phyloP scores from a whole-genome alignment of 2,329 filamentous ascomycete species.

The Fonsecaea nubica region DNA sequence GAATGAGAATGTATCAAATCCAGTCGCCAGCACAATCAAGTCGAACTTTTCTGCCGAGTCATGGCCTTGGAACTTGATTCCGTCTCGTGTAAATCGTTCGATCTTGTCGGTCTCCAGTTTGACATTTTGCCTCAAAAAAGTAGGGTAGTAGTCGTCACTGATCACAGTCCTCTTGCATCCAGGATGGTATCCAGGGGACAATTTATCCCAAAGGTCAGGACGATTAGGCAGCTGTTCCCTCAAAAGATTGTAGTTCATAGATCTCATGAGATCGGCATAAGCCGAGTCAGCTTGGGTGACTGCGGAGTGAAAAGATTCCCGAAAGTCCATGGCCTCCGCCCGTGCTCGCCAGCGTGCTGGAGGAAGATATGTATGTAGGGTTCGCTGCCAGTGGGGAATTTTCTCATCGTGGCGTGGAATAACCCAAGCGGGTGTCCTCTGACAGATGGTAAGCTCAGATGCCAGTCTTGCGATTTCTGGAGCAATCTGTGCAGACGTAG shows the following conservation, averaged over 20 bases:
- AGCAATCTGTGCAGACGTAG: constrained; percentile 63
- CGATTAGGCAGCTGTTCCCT: constrained; percentile 55
- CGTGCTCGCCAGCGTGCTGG: constrained; percentile 59
- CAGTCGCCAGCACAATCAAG: constrained; percentile 64
- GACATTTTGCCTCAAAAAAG: constrained; percentile 56
- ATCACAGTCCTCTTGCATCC: constrained; percentile 56
- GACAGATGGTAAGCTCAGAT: constrained; percentile 60
- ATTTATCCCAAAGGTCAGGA: constrained; percentile 59
- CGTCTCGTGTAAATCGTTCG: constrained; percentile 52
- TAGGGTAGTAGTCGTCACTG: constrained; percentile 62
- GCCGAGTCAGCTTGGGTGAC: constrained; percentile 49
- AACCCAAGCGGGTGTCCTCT: constrained; percentile 66
- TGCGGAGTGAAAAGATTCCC: constrained; percentile 56
- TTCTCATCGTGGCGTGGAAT: constrained; percentile 59
- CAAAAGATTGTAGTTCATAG: constrained; percentile 49
- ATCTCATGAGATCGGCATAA: constrained; percentile 51
- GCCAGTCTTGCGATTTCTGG: constrained; percentile 61
- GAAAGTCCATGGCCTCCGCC: constrained; percentile 46
- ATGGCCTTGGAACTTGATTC: constrained; percentile 54
- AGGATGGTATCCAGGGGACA: constrained; percentile 60
- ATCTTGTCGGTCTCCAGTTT: constrained; percentile 59
- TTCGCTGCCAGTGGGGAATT: constrained; percentile 51
- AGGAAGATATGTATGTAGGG: constrained; percentile 58
- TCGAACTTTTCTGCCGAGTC: constrained; percentile 57
- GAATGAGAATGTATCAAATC: constrained; percentile 65